A percentile compares a stretch with the other conserved stretches of the same genome.
Evolutionary conservation across 2,329 filamentous ascomycete genomes (phyloP).

Genomic region (Septoria linicola): DNA sequence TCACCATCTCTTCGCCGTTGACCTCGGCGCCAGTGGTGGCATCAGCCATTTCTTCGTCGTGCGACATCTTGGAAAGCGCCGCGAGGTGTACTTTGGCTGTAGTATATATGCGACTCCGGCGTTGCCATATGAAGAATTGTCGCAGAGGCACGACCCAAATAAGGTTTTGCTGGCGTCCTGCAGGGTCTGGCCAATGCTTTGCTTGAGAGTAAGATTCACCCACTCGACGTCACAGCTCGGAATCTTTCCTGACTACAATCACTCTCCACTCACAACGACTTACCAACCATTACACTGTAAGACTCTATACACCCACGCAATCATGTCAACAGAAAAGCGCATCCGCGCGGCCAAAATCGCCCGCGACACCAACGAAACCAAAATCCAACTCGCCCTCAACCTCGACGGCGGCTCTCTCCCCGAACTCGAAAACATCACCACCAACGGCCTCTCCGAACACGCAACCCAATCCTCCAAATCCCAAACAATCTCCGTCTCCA

Average conservation of each 20-base stretch:
- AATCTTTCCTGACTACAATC: slow-evolving; percentile 9
- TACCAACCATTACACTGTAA: neutral
- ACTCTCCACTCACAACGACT: neutral
- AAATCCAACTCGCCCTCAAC: slow-evolving; percentile 88
- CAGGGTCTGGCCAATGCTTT: slow-evolving; percentile 21
- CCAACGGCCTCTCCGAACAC: slow-evolving; percentile 67
- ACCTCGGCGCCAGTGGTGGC: slow-evolving; percentile 47
- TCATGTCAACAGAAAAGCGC: slow-evolving; percentile 33
- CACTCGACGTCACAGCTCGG: slow-evolving; percentile 12
- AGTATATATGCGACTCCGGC: neutral
- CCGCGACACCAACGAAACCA: slow-evolving; percentile 96
- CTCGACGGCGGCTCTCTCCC: slow-evolving; percentile 76
- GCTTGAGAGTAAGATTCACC: neutral
- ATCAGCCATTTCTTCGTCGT: slow-evolving; percentile 41
- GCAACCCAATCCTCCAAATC: slow-evolving; percentile 80
- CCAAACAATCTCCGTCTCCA: slow-evolving; percentile 84
- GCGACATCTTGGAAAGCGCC: slow-evolving; percentile 28
- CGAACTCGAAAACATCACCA: slow-evolving; percentile 23
- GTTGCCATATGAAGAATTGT: neutral
- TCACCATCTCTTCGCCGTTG: slow-evolving; percentile 35
- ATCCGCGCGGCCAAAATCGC: slow-evolving; percentile 72
- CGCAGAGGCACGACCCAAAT: slow-evolving; percentile 4
- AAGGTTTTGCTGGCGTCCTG: slow-evolving; percentile 16
- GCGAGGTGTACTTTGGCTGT: neutral
- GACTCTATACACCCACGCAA: neutral